Base-by-base conservation (phyloP, 2,329 filamentous ascomycete genomes). In the Trichoderma sp. region DNA sequence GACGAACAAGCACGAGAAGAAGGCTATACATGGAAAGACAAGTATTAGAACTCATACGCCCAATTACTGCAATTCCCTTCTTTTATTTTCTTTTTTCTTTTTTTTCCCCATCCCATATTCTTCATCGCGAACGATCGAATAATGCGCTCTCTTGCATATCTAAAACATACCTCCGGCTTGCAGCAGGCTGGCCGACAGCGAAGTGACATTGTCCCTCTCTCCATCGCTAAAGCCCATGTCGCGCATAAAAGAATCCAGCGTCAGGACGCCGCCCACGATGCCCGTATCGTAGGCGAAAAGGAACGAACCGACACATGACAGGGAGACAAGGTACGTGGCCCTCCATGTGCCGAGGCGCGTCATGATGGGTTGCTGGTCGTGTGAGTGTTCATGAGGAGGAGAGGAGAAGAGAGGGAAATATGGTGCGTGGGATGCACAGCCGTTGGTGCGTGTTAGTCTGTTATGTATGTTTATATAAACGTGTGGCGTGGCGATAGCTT, bases 281-380 rank as follows among this genome's bases (percentile, higher is more conserved):
- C 81, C 81, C 1, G 81, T 82, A 69, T 82, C 81, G 66, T 83
- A 82, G 69, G 79, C 80, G 71, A 77, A 78, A 39, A 82, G 74
- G 69, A 82, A 83, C 1, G 79, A 81, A 14, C 78, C 78, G 24
- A 77, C 73, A 72, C 79, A 81, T 76, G 75, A 76, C 37, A 81
- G 71, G n/a, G 78, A 75, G 55, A 78, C 77, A 26, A 80, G 75
- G 70, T 80, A 81, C 46, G 75, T 73, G 59, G 79, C 79, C 65
- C 79, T 75, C 72, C 80, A 80, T 5, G 75, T 77, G 16, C 79
- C 79, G 59, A 81, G 71, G 52, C 70, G 71, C 65, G 72, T 72
- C 74, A 75, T 69, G 60, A 59, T 65, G 60, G 46, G 16, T 26
- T n/a, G 56, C 21, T 24, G 34, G 28, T 56, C 34, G 54, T 49